These are phyloP conservation scores for Piper betle DNA, from an alignment of 164 flowering plant genomes.

Conservation along the genomic window DNA sequence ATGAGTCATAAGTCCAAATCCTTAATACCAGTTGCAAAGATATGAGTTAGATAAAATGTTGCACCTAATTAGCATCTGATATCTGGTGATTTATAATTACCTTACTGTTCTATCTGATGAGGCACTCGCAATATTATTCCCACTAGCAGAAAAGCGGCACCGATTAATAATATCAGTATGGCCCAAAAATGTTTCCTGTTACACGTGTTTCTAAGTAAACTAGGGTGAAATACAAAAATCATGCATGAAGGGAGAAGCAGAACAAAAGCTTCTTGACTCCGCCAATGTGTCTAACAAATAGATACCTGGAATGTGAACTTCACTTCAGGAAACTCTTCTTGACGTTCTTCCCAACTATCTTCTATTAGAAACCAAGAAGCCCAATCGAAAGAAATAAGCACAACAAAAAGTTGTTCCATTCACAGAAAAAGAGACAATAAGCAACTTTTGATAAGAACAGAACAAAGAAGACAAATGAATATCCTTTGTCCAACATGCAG, in stretches of 20 bases:
- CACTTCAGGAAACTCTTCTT: constrained; percentile 79
- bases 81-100: constrained; percentile 19
- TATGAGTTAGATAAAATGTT: not conserved
- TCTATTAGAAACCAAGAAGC: constrained; percentile 22
- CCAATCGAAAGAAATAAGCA: not conserved
- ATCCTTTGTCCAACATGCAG: not conserved
- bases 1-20: constrained; percentile 93
- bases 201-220: not conserved
- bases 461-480: not conserved
- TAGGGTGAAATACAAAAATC: not conserved
- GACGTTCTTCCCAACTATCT: constrained; percentile 22
- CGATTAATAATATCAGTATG: constrained; percentile 89
- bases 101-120: constrained; percentile 94
- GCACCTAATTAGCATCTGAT: not conserved
- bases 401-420: not conserved
- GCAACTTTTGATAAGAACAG: not conserved
- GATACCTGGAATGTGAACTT: constrained; percentile 67
- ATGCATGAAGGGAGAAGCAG: not conserved
- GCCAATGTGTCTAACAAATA: not conserved
- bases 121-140: constrained; percentile 93
- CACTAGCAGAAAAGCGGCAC: constrained; percentile 88
- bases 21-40: constrained; percentile 19
- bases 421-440: not conserved
- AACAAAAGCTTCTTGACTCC: not conserved
- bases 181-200: constrained; percentile 82